Conservation (phyloP, 176 grass and related monocot species). For the Melocanna baccifera region DNA sequence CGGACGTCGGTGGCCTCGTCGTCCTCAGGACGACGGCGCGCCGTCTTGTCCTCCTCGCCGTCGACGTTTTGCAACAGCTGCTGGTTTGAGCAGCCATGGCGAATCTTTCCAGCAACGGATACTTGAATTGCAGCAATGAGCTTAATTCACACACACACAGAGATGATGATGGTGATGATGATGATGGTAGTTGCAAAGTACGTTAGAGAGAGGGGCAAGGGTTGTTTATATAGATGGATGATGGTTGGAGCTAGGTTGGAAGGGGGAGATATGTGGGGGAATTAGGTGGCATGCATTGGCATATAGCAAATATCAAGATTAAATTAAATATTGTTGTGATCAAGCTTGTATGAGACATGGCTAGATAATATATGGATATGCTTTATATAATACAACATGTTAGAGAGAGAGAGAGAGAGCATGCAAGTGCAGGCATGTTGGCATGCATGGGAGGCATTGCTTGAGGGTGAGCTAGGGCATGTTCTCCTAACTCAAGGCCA, state of each 20-base stretch:
- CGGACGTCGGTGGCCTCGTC: not conserved
- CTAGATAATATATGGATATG: constrained; percentile 30
- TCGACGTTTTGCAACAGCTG: not conserved
- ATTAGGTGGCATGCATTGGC: constrained; percentile 34
- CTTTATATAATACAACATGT: not conserved
- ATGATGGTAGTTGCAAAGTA: not conserved
- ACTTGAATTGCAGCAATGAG: not conserved
- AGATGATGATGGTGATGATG: not conserved
- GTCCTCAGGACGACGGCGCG: not conserved
- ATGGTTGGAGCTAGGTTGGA: constrained; percentile 33
- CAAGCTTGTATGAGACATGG: not conserved
- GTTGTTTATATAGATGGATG: constrained; percentile 27
- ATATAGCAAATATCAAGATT: not conserved
- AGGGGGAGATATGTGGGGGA: constrained; percentile 16
- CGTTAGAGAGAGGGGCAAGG: not conserved
- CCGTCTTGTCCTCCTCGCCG: not conserved
- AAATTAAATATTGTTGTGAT: constrained; percentile 8
- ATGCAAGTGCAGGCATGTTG: constrained; percentile 9
- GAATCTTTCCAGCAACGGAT: not conserved
- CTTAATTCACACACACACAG: not conserved
- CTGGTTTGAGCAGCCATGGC: constrained; percentile 31
- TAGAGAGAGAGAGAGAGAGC: not conserved
- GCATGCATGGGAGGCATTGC: constrained; percentile 30
- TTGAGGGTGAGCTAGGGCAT: constrained; percentile 33
- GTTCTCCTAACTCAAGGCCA: constrained; percentile 44